These are phyloP conservation scores for Yamadazyma jaroonii DNA, from an alignment of 1,139 yeast genomes.

Conservation along the genomic window DNA sequence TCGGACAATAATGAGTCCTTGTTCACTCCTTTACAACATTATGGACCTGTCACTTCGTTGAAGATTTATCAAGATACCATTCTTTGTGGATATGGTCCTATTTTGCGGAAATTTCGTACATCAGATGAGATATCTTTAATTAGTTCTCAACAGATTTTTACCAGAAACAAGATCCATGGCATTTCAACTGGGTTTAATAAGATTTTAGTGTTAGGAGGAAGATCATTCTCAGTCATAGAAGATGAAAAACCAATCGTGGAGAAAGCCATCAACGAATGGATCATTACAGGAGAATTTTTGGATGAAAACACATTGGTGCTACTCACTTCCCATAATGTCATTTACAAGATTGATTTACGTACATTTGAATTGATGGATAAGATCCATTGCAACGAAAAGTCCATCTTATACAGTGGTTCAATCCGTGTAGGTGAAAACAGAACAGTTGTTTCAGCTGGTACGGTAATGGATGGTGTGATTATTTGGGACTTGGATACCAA, in stretches of 20 bases:
- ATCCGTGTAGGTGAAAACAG: constrained; percentile 46
- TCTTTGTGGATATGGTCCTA: constrained; percentile 77
- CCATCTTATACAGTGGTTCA: constrained; percentile 85
- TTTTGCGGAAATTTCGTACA: constrained; percentile 51
- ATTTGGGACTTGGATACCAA: constrained; percentile 63
- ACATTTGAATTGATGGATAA: constrained; percentile 30
- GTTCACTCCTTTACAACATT: constrained; percentile 35
- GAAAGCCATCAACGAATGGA: constrained; percentile 71
- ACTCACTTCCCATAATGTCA: constrained; percentile 79
- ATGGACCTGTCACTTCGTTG: constrained; percentile 76
- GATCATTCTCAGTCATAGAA: constrained; percentile 53
- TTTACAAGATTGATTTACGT: constrained; percentile 45
- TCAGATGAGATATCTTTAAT: constrained; percentile 29
- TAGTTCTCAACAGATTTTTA: constrained; percentile 48
- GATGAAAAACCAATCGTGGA: constrained; percentile 45
- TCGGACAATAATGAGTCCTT: background rate
- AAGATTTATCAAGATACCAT: constrained; percentile 40
- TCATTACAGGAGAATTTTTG: constrained; percentile 54
- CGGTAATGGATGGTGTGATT: constrained; percentile 85
- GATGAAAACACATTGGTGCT: constrained; percentile 41
- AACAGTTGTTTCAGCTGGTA: constrained; percentile 71
- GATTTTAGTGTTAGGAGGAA: constrained; percentile 66
- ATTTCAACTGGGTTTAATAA: constrained; percentile 40
- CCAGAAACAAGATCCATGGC: constrained; percentile 77
- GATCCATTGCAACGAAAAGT: constrained; percentile 64